Percentiles rank a stretch among this genome's conserved stretches.
phyloP scores from a whole-genome alignment of 1,284 basidiomycete genomes.

The Spongiforma sp. region DNA sequence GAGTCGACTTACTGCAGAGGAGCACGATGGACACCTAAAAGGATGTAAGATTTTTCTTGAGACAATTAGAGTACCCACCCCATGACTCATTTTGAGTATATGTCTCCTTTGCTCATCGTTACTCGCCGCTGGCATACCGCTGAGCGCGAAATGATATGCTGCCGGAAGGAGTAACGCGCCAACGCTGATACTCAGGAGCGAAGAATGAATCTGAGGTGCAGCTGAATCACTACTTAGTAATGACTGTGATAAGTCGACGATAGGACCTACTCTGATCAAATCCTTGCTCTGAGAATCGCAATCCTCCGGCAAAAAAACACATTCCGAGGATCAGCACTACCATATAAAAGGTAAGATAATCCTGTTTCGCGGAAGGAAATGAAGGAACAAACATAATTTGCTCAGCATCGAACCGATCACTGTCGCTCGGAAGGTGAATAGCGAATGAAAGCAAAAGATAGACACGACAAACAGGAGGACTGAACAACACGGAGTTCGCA shows the following conservation, averaged over 20 bases:
- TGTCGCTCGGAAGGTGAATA: conserved; percentile 32
- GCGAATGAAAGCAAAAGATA: background rate
- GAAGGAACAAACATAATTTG: conserved; percentile 62
- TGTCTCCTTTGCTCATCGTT: conserved; percentile 51
- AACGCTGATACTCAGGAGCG: conserved; percentile 80
- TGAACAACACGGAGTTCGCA: conserved; percentile 89
- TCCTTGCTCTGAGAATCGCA: conserved; percentile 78
- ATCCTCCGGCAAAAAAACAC: conserved; percentile 82
- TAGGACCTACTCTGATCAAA: conserved; percentile 67
- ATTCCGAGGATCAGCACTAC: conserved; percentile 68
- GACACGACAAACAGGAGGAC: conserved; percentile 62
- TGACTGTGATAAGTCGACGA: background rate
- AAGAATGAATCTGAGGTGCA: conserved; percentile 82
- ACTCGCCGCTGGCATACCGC: conserved; percentile 40
- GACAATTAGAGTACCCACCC: conserved; percentile 53
- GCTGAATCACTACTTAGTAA: conserved; percentile 44
- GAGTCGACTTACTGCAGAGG: conserved; percentile 59
- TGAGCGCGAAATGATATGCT: conserved; percentile 72
- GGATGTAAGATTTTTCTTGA: conserved; percentile 1
- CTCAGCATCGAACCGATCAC: conserved; percentile 83
- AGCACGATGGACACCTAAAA: conserved; percentile 70
- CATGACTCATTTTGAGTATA: conserved; percentile 85
- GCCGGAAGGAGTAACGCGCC: conserved; percentile 82
- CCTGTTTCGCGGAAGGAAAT: background rate
- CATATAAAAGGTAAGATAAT: conserved; percentile 12